Evolutionary conservation across 371 early-diverging fungal genomes (phyloP).

Genomic region (Apophysomyces ossiformis): DNA sequence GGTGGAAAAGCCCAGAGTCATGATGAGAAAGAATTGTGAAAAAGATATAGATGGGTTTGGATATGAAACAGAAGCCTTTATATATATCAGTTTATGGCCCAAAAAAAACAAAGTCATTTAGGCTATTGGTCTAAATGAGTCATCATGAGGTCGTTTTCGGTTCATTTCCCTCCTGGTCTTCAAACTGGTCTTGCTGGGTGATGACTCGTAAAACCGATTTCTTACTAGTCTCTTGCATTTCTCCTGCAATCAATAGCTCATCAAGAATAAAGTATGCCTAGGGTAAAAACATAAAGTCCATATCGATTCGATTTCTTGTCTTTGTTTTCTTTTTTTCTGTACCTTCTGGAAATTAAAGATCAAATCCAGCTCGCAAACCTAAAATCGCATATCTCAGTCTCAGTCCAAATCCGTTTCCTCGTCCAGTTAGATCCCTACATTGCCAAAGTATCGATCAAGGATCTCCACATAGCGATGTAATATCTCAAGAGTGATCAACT

Average conservation of each 20-base stretch:
- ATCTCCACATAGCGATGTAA: conserved; percentile 98
- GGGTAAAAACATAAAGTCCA: conserved; percentile 72
- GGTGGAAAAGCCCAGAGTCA: conserved; percentile 17
- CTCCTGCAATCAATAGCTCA: conserved; percentile 84
- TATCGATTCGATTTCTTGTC: conserved; percentile 84
- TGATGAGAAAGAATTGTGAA: conserved; percentile 29
- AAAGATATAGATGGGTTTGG: not conserved
- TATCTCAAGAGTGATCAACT: conserved; percentile 90
- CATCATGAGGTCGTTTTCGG: conserved; percentile 36
- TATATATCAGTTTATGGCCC: not conserved
- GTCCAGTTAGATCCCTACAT: conserved; percentile 58
- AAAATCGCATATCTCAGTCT: conserved; percentile 5
- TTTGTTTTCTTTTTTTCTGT: conserved; percentile 69
- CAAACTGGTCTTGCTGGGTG: conserved; percentile 77
- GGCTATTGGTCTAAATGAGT: not conserved
- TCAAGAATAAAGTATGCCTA: conserved; percentile 87
- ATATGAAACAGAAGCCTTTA: not conserved
- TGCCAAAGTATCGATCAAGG: conserved; percentile 96
- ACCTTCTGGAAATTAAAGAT: conserved; percentile 90
- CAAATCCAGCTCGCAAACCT: conserved; percentile 89
- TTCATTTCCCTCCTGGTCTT: conserved; percentile 73
- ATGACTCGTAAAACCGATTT: conserved; percentile 77
- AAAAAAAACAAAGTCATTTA: not conserved
- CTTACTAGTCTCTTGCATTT: conserved; percentile 84
- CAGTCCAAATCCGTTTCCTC: not conserved